Percentiles rank a stretch among this genome's conserved stretches.
Evolutionary conservation across 768 basidiomycete species (phyloP).

Genomic region (Bullera alba): DNA sequence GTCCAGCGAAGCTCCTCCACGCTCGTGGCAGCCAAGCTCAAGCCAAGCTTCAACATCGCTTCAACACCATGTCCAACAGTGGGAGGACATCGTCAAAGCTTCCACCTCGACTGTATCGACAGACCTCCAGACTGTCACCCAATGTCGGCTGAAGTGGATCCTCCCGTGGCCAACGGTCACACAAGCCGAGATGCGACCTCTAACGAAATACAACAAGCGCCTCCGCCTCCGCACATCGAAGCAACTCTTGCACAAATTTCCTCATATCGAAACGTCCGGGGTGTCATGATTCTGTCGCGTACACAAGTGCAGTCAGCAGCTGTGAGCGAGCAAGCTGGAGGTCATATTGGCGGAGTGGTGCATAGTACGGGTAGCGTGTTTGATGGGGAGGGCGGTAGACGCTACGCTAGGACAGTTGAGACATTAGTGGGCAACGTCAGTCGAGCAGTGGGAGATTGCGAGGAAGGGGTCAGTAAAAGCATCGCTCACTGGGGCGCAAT

Average conservation of each 20-base stretch:
- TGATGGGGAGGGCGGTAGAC: slow-evolving; percentile 40
- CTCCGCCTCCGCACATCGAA: slow-evolving; percentile 72
- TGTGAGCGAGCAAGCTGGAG: neutral
- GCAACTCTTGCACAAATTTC: slow-evolving; percentile 68
- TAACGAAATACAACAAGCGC: no score
- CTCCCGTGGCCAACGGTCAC: no score
- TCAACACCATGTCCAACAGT: no score
- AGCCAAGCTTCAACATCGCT: no score
- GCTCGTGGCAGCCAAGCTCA: no score
- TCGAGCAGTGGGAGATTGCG: slow-evolving; percentile 68
- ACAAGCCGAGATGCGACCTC: no score
- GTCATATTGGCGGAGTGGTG: slow-evolving; percentile 53
- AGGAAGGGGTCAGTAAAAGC: slow-evolving; percentile 52
- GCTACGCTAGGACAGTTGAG: slow-evolving; percentile 37
- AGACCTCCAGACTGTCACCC: no score
- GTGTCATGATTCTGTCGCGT: slow-evolving; percentile 75
- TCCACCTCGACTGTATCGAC: no score
- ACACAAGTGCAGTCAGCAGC: neutral
- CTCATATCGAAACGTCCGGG: slow-evolving; percentile 74
- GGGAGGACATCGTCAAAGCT: no score
- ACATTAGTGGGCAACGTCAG: slow-evolving; percentile 72
- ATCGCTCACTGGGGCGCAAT: neutral
- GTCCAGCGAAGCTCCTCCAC: no score
- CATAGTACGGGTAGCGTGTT: slow-evolving; percentile 53
- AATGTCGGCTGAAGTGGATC: no score